Base-by-base conservation (phyloP, 345 rosid species). In the Gossypium bickii region DNA sequence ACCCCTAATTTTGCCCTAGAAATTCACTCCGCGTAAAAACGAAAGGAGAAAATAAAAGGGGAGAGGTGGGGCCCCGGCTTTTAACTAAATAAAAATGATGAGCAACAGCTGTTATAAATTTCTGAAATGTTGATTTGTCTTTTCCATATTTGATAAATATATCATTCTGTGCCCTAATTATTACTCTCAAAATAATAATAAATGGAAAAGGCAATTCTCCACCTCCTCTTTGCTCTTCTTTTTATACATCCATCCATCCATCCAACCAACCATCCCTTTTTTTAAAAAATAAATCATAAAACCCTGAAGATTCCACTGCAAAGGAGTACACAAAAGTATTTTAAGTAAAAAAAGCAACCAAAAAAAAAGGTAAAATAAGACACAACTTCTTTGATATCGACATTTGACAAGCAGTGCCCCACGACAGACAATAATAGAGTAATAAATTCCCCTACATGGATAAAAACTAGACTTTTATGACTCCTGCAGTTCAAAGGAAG, bases 371-470 rank as follows among this genome's bases (percentile, higher is more conserved):
- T 34, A 5, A 34, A 34, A 34, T 34, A 34, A 5, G 41, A 34
- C 73, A 82, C 34, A 0, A 70, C 86, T 78, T 83, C 90, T 88
- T 34, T 83, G 90, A 88, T 90, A 89, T 56, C 9, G 27, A 56
- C 60, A 20, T 57, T 85, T 81, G 90, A 86, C 83, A 88, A 84
- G 89, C 86, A 87, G 88, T 84, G 87, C 88, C 87, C 83, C 41
- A 34, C 41, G 5, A 74, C 80, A 60, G 44, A 74, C 78, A 58
- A 64, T 75, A 86, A 82, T 82, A 86, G 72, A 86, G 72, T 70
- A 82, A 70, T 72, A 74, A 82, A 29, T 29, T 29, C 38, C 34
- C 34, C 38, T 29, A 29, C 6, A 4, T 29, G 1, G 5, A 3
- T 29, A 29, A 29, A 29, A 0, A 3, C 5, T 29, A 29, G 5